A percentile compares a stretch with the other conserved stretches of the same genome.
Conservation (phyloP, 176 grass and related monocot species). For the Raddia guianensis region DNA sequence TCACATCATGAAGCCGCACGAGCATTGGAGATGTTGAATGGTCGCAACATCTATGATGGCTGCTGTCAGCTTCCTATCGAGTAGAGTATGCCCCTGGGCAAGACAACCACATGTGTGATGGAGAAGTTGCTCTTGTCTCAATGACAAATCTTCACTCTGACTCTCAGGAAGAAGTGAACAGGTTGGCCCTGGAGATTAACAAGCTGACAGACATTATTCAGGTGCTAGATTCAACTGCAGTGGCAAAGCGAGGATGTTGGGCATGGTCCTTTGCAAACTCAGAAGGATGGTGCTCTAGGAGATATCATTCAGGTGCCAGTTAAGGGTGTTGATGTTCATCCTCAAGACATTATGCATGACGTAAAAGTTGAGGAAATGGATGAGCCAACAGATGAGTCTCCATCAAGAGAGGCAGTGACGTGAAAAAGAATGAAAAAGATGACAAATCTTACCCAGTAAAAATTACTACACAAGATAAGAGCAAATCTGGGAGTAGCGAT, state of each 20-base stretch:
- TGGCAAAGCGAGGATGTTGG: slow-evolving; percentile 38
- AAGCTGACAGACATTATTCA: slow-evolving; percentile 30
- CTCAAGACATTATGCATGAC: slow-evolving; percentile 36
- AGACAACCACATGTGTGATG: too few relatives aligned
- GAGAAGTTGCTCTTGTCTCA: not conserved
- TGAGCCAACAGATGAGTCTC: not conserved
- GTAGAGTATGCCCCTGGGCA: too few relatives aligned
- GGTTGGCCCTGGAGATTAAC: slow-evolving; percentile 45
- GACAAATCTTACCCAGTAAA: not conserved
- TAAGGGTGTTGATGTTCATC: slow-evolving; percentile 33
- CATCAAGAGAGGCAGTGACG: not conserved
- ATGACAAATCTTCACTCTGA: slow-evolving; percentile 39
- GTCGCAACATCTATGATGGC: too few relatives aligned
- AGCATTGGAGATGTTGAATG: too few relatives aligned
- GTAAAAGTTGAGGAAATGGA: slow-evolving; percentile 6
- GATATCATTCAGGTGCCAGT: slow-evolving; percentile 20
- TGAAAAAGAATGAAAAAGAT: slow-evolving; percentile 11
- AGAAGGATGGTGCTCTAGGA: slow-evolving; percentile 1
- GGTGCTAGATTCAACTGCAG: slow-evolving; percentile 40
- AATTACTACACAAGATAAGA: not conserved
- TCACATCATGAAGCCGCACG: too few relatives aligned
- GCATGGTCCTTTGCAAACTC: slow-evolving; percentile 29
- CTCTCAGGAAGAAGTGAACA: slow-evolving; percentile 53
- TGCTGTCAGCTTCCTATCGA: too few relatives aligned
- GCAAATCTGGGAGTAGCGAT: not conserved